Base-by-base conservation (phyloP, 202 grass and related monocot species). In the Setaria viridis region DNA sequence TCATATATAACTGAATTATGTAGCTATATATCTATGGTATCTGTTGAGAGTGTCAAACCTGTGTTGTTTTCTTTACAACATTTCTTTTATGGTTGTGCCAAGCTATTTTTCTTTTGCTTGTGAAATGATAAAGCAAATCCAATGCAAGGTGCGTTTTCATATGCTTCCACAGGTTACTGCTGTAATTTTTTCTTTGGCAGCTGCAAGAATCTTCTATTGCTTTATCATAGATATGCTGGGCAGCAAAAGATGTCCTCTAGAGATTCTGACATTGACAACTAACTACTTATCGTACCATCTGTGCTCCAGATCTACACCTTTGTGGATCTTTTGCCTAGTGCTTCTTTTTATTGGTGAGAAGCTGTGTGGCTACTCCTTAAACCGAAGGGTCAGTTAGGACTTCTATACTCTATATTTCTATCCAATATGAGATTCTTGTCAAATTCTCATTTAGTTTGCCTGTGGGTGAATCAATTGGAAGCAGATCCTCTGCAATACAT, bases 241-340 rank as follows among this genome's bases (percentile, higher is more conserved):
- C 11, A n/a, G 32, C 71, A 85, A 89, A 88, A 85, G 51, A 70
- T 80, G 41, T 59, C 50, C 30, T 41, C 32, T 5, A 58, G 42
- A 80, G 70, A 89, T 89, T 14, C 42, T 76, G 82, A 80, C 42
- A 29, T 72, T 85, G 76, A 89, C 62, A 25, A 68, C 20, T 85
- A 80, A 89, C 76, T 65, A 69, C 59, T 50, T 32, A 49, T 17
- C 2, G 10, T 74, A 67, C 58, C 75, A 84, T 33, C 66, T 50
- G 39, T 68, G 75, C 14, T 84, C 29, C 33, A 62, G 21, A 77
- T 77, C 41, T 84, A 71, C 16, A 71, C 37, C 25, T 84, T 89
- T 80, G 48, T 67, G 68, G 69, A 80, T 67, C 68, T 74, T 25
- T 74, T 42, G 9, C 68, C 7, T 84, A 68, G 50, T 85, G 81